Evolutionary conservation across 306 rosid genomes (phyloP).

Genomic region (Sechiopsis laciniata): DNA sequence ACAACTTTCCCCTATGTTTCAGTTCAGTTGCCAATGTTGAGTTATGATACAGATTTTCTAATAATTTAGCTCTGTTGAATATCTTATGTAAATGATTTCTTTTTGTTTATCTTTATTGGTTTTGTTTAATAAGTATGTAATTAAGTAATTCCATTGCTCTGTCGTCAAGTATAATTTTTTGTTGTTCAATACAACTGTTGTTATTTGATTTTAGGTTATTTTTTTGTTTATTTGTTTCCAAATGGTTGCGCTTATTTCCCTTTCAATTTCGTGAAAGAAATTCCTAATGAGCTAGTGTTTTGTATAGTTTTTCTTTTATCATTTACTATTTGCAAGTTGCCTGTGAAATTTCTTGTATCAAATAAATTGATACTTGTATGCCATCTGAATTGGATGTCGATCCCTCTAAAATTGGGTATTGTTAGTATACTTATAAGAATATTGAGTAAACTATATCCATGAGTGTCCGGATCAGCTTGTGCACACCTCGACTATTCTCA

Average conservation of each 20-base stretch:
- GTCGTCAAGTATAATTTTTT: background rate
- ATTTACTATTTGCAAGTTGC: background rate
- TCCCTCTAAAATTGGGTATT: background rate
- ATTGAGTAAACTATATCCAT: no score
- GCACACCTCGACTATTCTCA: no score
- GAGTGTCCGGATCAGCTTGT: no score
- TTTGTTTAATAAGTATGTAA: background rate
- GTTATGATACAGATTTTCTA: background rate
- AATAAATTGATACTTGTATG: background rate
- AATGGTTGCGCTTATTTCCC: background rate
- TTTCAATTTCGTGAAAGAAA: background rate
- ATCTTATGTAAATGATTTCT: background rate
- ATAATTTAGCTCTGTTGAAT: background rate
- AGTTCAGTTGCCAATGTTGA: constrained; percentile 11
- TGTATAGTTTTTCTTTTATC: background rate
- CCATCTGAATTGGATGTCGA: background rate
- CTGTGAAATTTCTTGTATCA: background rate
- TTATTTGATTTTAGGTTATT: background rate
- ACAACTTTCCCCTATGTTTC: background rate
- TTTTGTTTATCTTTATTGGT: background rate
- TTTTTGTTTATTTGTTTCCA: background rate
- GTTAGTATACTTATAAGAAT: background rate
- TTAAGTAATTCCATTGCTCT: no score
- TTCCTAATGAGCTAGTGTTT: background rate
- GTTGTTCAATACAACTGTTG: background rate